Evolutionary conservation across 2,329 filamentous ascomycete species (phyloP), one percentile per base, ranked within the genome.

Genomic region (Ophiostoma tasmaniense): DNA sequence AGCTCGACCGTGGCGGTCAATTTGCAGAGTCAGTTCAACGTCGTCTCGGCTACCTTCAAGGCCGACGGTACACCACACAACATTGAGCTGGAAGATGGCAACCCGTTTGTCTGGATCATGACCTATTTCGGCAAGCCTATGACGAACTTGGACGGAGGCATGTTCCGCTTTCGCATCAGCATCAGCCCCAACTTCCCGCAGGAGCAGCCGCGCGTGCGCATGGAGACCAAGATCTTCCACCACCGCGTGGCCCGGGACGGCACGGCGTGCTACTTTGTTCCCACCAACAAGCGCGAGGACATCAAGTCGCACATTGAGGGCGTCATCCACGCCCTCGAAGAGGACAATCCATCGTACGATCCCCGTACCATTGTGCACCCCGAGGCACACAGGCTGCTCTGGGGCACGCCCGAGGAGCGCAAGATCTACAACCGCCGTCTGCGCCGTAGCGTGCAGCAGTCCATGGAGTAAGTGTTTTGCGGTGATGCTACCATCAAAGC

Each of bases 81-180:
- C 73, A 80, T 98, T 50, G 86, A 88, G 69, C 81, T 98, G 7
- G 88, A 90, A 37, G 84, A 95, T 72, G 86, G 84, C 52, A 98
- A 97, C 74, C 93, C 94, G 0, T 97, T 97, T 75, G 83, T 94
- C 25, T 98, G 95, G 95, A 79, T 85, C 25, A 77, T 98, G 70
- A 95, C 92, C 1, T 93, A 97, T 76, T 96, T 97, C 76, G 95
- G 95, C 33, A 87, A 89, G 68, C 92, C 93, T 0, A 96, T 95
- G 90, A 96, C 93, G 6, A 93, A 96, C 73, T 85, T 98, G 1
- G 94, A 98, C 74, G 94, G 93, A 20, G 93, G 94, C 1, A 85
- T 98, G 71, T 94, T 98, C 80, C 87, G 87, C 71, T 89, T 97
- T 77, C 89, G 84, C 74, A 83, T 98, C 68, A 83, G 83, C 74